Evolutionary conservation across 2,329 filamentous ascomycete genomes (phyloP), one percentile per base, ranked within the genome.

Genomic region (Fusarium anguioides): DNA sequence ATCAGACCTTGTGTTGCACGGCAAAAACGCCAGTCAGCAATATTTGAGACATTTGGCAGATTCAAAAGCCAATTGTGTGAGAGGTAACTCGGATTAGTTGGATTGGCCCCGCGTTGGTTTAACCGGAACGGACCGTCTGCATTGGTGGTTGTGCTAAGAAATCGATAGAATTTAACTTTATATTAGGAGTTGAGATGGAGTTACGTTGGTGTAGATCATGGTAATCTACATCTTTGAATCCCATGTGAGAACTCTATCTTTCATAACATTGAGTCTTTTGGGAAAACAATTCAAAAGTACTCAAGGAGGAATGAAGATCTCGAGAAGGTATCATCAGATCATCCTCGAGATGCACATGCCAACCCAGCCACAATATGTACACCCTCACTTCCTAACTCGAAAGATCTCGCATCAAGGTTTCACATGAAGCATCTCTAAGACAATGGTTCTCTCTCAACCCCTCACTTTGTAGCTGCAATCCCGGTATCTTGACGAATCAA

Each of bases 81-180:
- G 10, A 10, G 23, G 44, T 37, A 57, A 7, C 6, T 57, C 24
- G 48, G 44, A 61, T 61, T 37, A 53, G n/a, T 57, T 29, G 48
- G 44, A 61, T 61, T 37, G 49, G n/a, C 45, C 39, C 55, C 31
- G 36, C 55, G 39, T 26, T 61, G 31, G 27, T 62, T 20, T 12
- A 31, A 23, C 35, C 61, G 65, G 65, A 68, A 66, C 65, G 60
- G 65, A 60, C 65, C 65, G 65, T 41, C 26, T 49, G 56, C 55
- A 56, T 46, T 50, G 52, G 60, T 12, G 36, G 59, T 26, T 10
- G 24, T 29, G 27, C 26, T 54, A 44, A 11, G 35, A 35, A 24
- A 24, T 26, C 24, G 42, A 31, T 4, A 9, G 15, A n/a, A 26
- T 21, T 39, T n/a, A 18, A 54, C 21, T 18, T 46, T 17, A 15